A percentile compares a stretch with the other conserved stretches of the same genome.
Evolutionary conservation across 768 basidiomycete genomes (phyloP).

Genomic region (Suillus bovinus): DNA sequence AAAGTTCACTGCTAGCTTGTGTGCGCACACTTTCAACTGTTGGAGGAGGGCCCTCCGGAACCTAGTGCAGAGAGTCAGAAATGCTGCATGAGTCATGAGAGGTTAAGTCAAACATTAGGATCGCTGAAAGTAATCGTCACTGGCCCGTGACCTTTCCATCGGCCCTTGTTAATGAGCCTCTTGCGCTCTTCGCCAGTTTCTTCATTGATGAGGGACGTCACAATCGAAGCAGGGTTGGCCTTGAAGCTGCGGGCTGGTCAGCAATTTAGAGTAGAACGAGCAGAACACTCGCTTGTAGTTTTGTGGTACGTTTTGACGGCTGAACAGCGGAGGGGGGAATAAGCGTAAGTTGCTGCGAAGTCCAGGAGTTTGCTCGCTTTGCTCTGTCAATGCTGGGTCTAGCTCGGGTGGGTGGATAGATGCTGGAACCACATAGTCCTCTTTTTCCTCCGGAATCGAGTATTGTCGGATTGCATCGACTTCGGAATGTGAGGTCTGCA

Average conservation of each 20-base stretch:
- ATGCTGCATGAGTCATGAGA: conserved; percentile 5
- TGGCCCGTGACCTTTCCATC: conserved; percentile 86
- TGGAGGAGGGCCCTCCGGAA: conserved; percentile 65
- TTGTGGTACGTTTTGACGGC: conserved; percentile 75
- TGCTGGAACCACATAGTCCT: conserved; percentile 52
- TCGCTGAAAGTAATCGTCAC: conserved; percentile 70
- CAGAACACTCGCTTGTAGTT: conserved; percentile 64
- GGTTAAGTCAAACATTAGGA: conserved; percentile 34
- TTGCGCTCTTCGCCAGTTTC: conserved; percentile 81
- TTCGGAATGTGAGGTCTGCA: conserved; percentile 30
- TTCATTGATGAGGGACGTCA: conserved; percentile 65
- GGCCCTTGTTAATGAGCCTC: conserved; percentile 79
- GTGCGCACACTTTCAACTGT: conserved; percentile 60
- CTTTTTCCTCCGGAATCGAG: conserved; percentile 63
- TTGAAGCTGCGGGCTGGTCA: conserved; percentile 57
- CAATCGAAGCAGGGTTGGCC: conserved; percentile 71
- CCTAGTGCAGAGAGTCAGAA: conserved; percentile 34
- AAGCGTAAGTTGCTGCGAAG: conserved; percentile 64
- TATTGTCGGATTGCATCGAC: conserved; percentile 78
- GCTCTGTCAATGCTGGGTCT: conserved; percentile 45
- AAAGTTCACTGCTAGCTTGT: conserved; percentile 53
- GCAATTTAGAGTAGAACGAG: neutral
- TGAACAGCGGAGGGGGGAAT: conserved; percentile 90
- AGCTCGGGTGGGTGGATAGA: conserved; percentile 42
- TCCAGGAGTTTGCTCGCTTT: conserved; percentile 15